phyloP scores from a whole-genome alignment of 1,284 basidiomycete genomes.

The Leccinum solheimii region DNA sequence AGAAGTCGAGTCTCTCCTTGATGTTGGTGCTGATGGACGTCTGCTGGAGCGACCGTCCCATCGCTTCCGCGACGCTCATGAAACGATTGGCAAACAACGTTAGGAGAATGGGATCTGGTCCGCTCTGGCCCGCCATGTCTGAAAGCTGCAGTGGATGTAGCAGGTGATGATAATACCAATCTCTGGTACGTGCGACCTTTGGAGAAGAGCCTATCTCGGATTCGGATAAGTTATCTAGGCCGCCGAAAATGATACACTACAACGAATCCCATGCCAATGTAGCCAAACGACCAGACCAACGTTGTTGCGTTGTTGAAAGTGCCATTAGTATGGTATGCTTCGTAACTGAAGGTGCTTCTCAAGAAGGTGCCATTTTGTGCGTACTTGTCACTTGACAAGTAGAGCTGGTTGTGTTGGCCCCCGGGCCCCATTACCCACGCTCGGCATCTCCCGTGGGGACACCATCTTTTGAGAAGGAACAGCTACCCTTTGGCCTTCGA shows the following conservation, averaged over 20 bases:
- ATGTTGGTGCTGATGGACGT: constrained; percentile 91
- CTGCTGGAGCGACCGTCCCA: constrained; percentile 88
- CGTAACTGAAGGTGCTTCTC: too few species aligned
- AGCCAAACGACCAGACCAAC: too few species aligned
- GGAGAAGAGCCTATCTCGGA: neutral
- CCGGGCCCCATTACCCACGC: too few species aligned
- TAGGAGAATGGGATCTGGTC: constrained; percentile 82
- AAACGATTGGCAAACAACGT: constrained; percentile 91
- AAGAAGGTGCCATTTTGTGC: too few species aligned
- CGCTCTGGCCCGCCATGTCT: constrained; percentile 22
- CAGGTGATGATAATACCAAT: neutral
- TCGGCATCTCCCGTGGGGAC: too few species aligned
- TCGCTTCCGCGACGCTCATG: constrained; percentile 91
- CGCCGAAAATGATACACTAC: neutral
- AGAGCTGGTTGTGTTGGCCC: too few species aligned
- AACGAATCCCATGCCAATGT: neutral
- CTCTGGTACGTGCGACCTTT: neutral
- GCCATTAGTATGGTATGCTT: too few species aligned
- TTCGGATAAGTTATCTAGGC: too few species aligned
- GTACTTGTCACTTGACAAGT: too few species aligned
- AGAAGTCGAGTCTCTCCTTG: constrained; percentile 88
- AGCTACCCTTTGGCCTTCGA: too few species aligned
- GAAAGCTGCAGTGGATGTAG: neutral
- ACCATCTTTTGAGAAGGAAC: too few species aligned
- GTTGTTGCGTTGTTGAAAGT: too few species aligned